Base-by-base conservation (phyloP, 2,329 filamentous ascomycete genomes). In the Annulohypoxylon truncatum region DNA sequence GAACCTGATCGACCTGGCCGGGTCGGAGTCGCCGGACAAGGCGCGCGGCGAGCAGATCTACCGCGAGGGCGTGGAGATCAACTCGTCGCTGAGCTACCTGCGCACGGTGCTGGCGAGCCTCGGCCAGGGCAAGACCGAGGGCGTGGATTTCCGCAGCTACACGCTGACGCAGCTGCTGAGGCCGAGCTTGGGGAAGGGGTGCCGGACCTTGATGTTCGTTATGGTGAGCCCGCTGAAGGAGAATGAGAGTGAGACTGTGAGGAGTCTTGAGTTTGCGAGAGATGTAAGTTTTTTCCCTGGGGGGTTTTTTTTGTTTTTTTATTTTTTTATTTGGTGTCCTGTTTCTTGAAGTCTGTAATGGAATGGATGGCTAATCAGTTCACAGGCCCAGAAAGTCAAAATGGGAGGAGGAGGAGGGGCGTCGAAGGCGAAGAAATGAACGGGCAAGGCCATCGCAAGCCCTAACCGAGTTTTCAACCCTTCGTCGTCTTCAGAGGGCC, bases 121-220 rank as follows among this genome's bases (percentile, higher is more conserved):
- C n/a, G 95, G 94, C 12, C 89, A 90, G 68, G 92, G 93, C 60
- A 89, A 90, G 70, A 88, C 86, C 22, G 87, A 86, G 4, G 95
- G 97, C 75, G 88, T 99, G 46, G 96, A 96, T 1, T 99, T 98
- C 81, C 86, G 96, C 58, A 98, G 98, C 81, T 97, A 93, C 72
- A 98, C 97, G 87, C 85, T 99, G 70, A 99, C 96, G 7, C 97
- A 97, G 76, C 85, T 99, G 48, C 86, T 99, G 35, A 93, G 98
- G 87, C 96, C 96, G 76, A 97, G 93, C 2, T 84, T 99, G 6
- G 95, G 96, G 3, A 96, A 96, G 13, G 97, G 97, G 79, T 96
- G 92, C 72, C 97, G 97, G 82, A 99, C 96, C 0, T 90, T 99
- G 74, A 99, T 99, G 96, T 97, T 99, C 78, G 93, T 98, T 77